A percentile compares a stretch with the other conserved stretches of the same genome.
These are phyloP conservation scores for Phytopythium aichiense DNA, from an alignment of 352 stramenopile species.

Conservation along the genomic window DNA sequence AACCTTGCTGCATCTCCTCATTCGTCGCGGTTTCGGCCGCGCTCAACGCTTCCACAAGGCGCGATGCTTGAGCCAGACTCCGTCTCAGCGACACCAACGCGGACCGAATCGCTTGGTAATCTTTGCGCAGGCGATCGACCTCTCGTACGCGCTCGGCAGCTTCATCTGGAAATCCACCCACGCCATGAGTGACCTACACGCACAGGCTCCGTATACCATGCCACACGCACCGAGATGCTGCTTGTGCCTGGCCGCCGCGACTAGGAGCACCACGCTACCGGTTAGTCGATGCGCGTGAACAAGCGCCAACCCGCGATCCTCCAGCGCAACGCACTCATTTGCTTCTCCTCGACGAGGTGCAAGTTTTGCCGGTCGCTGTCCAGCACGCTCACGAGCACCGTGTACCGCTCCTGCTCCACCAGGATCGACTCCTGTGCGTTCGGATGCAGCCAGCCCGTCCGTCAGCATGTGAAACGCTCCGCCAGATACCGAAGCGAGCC, in stretches of 20 bases:
- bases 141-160: conserved; percentile 28
- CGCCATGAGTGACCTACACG: background rate
- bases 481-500: background rate
- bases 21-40: conserved; percentile 8
- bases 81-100: conserved; percentile 3
- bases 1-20: background rate
- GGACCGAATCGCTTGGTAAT: conserved; percentile 19
- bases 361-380: conserved; percentile 26
- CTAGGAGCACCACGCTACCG: conserved; percentile 14
- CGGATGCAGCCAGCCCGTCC: background rate
- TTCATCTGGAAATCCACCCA: conserved; percentile 19
- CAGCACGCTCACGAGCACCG: conserved; percentile 23
- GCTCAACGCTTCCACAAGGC: background rate
- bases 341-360: conserved; percentile 35
- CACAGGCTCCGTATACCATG: background rate
- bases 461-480: background rate
- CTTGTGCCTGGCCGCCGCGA: conserved; percentile 35
- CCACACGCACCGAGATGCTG: conserved; percentile 26
- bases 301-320: background rate
- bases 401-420: conserved; percentile 37
- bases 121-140: conserved; percentile 20
- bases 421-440: conserved; percentile 31
- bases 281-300: conserved; percentile 1
- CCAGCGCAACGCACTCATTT: conserved; percentile 22
- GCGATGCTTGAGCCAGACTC: background rate